Conservation (phyloP, 2,329 filamentous ascomycete species). For the Colletotrichum godetiae region DNA sequence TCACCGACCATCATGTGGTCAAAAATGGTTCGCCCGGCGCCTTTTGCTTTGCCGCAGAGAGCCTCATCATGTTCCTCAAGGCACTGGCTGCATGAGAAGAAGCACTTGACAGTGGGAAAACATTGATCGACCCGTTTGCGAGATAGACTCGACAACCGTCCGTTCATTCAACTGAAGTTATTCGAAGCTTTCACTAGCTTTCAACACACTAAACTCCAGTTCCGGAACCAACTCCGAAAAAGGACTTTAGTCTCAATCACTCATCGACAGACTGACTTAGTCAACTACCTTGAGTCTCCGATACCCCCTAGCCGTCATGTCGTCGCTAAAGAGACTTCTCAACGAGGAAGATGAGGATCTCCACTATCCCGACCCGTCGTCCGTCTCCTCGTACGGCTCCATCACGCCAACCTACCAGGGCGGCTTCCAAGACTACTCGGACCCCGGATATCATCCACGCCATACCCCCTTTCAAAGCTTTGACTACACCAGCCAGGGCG, state of each 20-base stretch:
- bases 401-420: conserved; percentile 27
- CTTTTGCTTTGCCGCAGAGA: not conserved
- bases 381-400: conserved; percentile 24
- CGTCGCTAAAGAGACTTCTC: conserved; percentile 32
- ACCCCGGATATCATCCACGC: conserved; percentile 9
- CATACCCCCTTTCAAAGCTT: conserved; percentile 6
- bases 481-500: not conserved
- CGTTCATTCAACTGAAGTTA: not conserved
- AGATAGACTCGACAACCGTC: not conserved
- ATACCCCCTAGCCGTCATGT: conserved; percentile 7
- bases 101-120: not conserved
- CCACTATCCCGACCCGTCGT: conserved; percentile 21
- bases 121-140: not conserved
- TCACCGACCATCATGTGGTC: conserved; percentile 18
- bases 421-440: conserved; percentile 21
- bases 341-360: conserved; percentile 31
- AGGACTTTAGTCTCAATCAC: not conserved
- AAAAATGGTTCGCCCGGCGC: conserved; percentile 29
- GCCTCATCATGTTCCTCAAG: conserved; percentile 2
- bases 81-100: conserved; percentile 10
- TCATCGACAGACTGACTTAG: not conserved
- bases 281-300: not conserved
- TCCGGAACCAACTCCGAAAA: not conserved
- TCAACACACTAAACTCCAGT: no score
- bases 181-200: not conserved